Base-by-base conservation (phyloP, 2,329 filamentous ascomycete genomes). In the Pseudopyricularia cyperi region DNA sequence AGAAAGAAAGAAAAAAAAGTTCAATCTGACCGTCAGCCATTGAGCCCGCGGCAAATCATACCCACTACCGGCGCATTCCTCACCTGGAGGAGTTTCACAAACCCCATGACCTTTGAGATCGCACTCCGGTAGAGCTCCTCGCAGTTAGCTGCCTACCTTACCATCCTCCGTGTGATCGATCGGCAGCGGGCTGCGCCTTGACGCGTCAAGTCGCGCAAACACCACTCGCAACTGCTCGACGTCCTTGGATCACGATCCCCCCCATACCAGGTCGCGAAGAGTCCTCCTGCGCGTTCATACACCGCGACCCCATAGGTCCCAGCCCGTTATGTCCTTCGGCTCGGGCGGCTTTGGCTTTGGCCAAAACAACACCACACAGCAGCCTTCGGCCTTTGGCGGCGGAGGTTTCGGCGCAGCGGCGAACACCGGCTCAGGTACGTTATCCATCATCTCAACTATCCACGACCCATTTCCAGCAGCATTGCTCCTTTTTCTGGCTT, bases 331-430 rank as follows among this genome's bases (percentile, higher is more conserved):
- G 77, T 77, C 77, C 61, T 77, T 78, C 60, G 71, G 72, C 59
- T 69, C 71, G 57, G 71, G 73, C 56, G 74, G 74, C 61, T 72
- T 73, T 62, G 68, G 78, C 71, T 83, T 84, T 67, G 79, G 79
- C 68, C 73, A 75, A 61, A 75, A 73, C 56, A 80, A 75, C 63
- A 71, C 70, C 52, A 68, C 67, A 49, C 66, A 72, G 61, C 57
- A 71, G 62, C 58, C 65, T 22, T 59, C 57, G 49, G 71, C 68
- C 22, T 85, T 85, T 65, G 77, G 77, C 58, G 79, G 79, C 46
- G 77, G 77, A 58, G 80, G 79, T 39, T 83, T 79, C 54, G 76
- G 75, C 37, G 51, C 67, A 52, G 70, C 64, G 54, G 68, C 62
- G 55, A 71, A 61, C 56, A 67, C 63, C 50, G 64, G 66, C 52